A percentile compares a stretch with the other conserved stretches of the same genome.
Evolutionary conservation across 75 land plant genomes (phyloP).

Genomic region (Cupressus sempervirens): DNA sequence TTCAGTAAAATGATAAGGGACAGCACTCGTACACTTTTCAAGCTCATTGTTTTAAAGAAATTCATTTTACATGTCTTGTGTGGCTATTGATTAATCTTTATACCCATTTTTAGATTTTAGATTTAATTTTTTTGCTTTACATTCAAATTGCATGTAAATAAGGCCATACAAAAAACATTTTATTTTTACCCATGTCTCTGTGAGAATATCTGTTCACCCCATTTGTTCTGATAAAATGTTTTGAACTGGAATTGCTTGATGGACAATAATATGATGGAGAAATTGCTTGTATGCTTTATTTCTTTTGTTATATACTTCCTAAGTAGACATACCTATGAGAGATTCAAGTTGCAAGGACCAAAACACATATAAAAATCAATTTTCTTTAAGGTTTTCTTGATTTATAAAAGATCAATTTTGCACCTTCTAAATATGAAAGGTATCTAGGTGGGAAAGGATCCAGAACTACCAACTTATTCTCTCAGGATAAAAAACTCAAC

Average conservation of each 20-base stretch:
- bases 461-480: background rate
- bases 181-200: background rate
- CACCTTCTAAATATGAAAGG: background rate
- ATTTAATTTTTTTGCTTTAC: too few relatives aligned
- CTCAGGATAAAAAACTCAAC: background rate
- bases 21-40: background rate
- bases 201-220: background rate
- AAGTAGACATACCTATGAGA: background rate
- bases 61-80: background rate
- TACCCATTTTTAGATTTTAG: background rate
- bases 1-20: background rate
- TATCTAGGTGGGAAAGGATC: background rate
- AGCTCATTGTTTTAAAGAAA: background rate
- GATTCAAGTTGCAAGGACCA: background rate
- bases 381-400: too few relatives aligned
- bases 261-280: background rate
- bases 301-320: background rate
- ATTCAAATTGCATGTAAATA: background rate
- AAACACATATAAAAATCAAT: too few relatives aligned
- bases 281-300: background rate
- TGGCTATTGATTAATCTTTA: background rate
- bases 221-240: background rate
- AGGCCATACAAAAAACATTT: background rate
- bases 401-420: too few relatives aligned
- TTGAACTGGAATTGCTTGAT: background rate